Evolutionary conservation across 1,284 basidiomycete species (phyloP).

Genomic region (Naganishia liquefaciens): DNA sequence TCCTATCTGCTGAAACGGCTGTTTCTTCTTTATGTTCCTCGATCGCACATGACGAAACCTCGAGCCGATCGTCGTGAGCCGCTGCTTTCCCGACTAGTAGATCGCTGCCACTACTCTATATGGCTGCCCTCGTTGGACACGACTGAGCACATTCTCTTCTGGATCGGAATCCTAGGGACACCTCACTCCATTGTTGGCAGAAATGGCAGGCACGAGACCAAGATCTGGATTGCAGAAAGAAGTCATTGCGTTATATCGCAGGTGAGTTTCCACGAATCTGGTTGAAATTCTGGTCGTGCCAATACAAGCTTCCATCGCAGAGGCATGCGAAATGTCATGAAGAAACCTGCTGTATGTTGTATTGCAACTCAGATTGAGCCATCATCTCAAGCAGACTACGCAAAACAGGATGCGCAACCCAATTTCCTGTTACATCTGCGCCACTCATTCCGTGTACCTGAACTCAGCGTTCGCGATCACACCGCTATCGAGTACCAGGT

Average conservation of each 20-base stretch:
- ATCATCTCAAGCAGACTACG: conserved; percentile 38
- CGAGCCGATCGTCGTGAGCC: not conserved
- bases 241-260: conserved; percentile 50
- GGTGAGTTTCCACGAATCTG: conserved; percentile 43
- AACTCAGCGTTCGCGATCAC: conserved; percentile 48
- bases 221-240: conserved; percentile 53
- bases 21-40: conserved; percentile 1
- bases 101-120: not conserved
- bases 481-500: conserved; percentile 55
- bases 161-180: not conserved
- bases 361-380: conserved; percentile 46
- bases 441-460: conserved; percentile 52
- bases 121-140: not conserved
- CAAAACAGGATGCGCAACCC: conserved; percentile 36
- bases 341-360: conserved; percentile 8
- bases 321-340: conserved; percentile 1
- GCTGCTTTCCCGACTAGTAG: not conserved
- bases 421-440: conserved; percentile 51
- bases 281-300: not conserved
- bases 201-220: conserved; percentile 25
- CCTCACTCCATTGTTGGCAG: not conserved
- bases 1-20: not conserved
- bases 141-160: not conserved
- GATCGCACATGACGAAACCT: conserved; percentile 13
- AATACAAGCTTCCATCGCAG: not conserved